These are phyloP conservation scores for Epichloe sibirici DNA, from an alignment of 2,329 filamentous ascomycete genomes.

Conservation along the genomic window DNA sequence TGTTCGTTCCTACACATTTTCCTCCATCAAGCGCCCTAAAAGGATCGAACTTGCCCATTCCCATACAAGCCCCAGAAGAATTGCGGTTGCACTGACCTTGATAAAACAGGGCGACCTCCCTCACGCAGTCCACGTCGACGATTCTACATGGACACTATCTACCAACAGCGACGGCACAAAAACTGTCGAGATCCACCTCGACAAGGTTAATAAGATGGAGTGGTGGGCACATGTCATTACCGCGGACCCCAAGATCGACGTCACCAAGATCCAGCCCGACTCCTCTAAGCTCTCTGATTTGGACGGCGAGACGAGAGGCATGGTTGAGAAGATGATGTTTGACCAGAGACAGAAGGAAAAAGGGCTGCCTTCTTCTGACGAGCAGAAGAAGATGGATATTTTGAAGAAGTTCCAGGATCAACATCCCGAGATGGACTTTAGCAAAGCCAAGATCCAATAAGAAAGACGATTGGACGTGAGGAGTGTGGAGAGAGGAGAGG, in stretches of 20 bases:
- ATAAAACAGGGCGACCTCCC: constrained; percentile 64
- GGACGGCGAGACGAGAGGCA: constrained; percentile 84
- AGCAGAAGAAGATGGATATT: constrained; percentile 90
- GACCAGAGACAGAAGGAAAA: constrained; percentile 95
- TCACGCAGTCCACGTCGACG: constrained; percentile 66
- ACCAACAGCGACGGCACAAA: constrained; percentile 56
- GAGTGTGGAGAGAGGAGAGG: neutral
- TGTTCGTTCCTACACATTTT: too few relatives aligned
- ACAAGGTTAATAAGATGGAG: constrained; percentile 94
- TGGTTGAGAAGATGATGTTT: constrained; percentile 99
- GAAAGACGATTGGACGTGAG: constrained; percentile 9
- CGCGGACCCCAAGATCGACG: constrained; percentile 80
- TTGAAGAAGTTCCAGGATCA: constrained; percentile 85
- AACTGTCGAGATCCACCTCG: constrained; percentile 69
- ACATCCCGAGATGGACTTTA: constrained; percentile 61
- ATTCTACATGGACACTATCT: constrained; percentile 88
- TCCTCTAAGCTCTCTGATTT: constrained; percentile 84
- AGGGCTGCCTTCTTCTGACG: constrained; percentile 76
- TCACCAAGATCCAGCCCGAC: constrained; percentile 88
- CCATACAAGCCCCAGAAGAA: neutral
- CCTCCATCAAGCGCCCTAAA: neutral
- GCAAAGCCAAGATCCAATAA: constrained; percentile 53
- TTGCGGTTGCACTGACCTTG: neutral
- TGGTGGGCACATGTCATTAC: constrained; percentile 96
- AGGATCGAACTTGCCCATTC: neutral